Evolutionary conservation across 208 protist genomes (phyloP).

Genomic region (Acanthamoeba divionensis): DNA sequence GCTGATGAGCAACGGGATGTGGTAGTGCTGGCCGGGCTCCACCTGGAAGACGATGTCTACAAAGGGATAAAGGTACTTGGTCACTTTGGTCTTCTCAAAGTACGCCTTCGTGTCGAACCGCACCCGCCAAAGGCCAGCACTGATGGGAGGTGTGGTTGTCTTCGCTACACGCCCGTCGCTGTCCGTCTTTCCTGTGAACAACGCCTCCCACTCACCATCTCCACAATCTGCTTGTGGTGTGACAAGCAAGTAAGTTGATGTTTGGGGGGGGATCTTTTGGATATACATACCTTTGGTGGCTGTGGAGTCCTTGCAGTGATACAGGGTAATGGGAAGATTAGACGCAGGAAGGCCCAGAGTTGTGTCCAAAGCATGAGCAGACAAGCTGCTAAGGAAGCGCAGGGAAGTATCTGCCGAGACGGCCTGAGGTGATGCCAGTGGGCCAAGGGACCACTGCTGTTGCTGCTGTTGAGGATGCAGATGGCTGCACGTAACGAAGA

Average conservation of each 20-base stretch:
- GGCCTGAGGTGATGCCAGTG: no score
- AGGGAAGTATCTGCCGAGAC: no score
- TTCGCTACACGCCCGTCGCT: background rate
- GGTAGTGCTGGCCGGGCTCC: slow-evolving; percentile 29
- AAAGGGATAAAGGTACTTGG: slow-evolving; percentile 28
- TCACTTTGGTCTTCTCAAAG: slow-evolving; percentile 7
- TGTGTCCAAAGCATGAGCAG: slow-evolving; percentile 23
- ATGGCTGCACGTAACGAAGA: no score
- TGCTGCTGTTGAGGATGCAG: no score
- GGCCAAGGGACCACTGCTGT: no score
- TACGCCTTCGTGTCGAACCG: slow-evolving; percentile 31
- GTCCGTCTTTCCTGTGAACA: background rate
- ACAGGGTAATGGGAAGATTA: slow-evolving; percentile 21
- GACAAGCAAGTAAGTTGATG: background rate
- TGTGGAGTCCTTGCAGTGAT: background rate
- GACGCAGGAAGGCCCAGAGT: slow-evolving; percentile 24
- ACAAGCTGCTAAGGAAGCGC: slow-evolving; percentile 14
- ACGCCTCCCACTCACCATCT: background rate
- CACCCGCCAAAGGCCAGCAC: slow-evolving; percentile 15
- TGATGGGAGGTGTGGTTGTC: background rate
- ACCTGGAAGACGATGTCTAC: slow-evolving; percentile 49
- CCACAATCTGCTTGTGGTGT: background rate
- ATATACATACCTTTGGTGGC: no score
- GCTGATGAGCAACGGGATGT: slow-evolving; percentile 25
- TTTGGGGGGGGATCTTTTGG: background rate